A percentile compares a stretch with the other conserved stretches of the same genome.
Conservation (phyloP, 2,329 filamentous ascomycete genomes). For the Botrytis fragariae region DNA sequence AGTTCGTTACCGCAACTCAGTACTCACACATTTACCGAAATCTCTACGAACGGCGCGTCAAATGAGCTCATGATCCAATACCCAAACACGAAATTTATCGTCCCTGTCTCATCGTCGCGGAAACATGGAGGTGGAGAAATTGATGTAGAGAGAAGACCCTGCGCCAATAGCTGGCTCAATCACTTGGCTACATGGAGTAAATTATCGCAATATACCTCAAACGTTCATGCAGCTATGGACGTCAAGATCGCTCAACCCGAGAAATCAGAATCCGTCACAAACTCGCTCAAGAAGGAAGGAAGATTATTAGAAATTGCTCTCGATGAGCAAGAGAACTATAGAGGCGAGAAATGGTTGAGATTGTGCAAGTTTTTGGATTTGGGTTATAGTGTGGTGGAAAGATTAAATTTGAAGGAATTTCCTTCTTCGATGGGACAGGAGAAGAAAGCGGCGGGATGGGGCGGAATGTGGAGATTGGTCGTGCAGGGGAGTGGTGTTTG, state of each 20-base stretch:
- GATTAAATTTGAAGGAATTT: constrained; percentile 19
- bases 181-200: constrained; percentile 13
- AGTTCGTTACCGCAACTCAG: constrained; percentile 2
- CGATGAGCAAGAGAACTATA: constrained; percentile 5
- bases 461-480: background rate
- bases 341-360: constrained; percentile 19
- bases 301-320: constrained; percentile 12
- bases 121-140: background rate
- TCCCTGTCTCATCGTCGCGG: background rate
- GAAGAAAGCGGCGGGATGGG: background rate
- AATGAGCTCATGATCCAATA: constrained; percentile 7
- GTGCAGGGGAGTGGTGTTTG: constrained; percentile 12
- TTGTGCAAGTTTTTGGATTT: constrained; percentile 17
- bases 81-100: constrained; percentile 16
- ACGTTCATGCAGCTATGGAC: background rate
- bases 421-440: background rate
- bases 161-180: constrained; percentile 16
- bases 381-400: constrained; percentile 20
- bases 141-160: background rate
- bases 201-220: background rate
- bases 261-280: background rate
- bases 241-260: background rate
- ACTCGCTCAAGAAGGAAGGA: background rate
- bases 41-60: background rate
- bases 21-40: constrained; percentile 8